Conservation (phyloP, 179 eudicot genomes). For the Gypsophila paniculata region DNA sequence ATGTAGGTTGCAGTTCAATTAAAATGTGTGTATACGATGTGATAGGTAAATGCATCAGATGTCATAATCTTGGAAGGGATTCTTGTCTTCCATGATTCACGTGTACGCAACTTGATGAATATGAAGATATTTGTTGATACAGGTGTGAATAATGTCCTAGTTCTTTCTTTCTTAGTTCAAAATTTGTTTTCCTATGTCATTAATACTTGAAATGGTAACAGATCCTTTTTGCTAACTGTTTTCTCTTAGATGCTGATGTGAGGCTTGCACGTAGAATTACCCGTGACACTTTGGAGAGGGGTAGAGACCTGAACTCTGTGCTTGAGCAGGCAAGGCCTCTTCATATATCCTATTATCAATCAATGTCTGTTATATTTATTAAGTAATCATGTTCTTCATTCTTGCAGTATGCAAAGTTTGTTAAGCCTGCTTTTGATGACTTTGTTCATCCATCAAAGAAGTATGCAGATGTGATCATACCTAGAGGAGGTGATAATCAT, state of each 20-base stretch:
- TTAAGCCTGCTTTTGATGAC: constrained; percentile 86
- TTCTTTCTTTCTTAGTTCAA: neutral
- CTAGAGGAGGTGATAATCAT: constrained; percentile 86
- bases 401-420: constrained; percentile 74
- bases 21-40: constrained; percentile 6
- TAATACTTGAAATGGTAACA: neutral
- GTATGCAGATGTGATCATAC: constrained; percentile 82
- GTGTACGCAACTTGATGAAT: constrained; percentile 71
- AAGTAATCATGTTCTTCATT: neutral
- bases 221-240: constrained; percentile 7
- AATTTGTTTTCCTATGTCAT: neutral
- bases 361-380: neutral
- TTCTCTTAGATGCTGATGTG: constrained; percentile 81
- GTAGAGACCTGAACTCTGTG: constrained; percentile 91
- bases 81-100: constrained; percentile 71
- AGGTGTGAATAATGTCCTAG: constrained; percentile 33
- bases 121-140: constrained; percentile 89
- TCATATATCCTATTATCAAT: neutral
- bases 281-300: constrained; percentile 97
- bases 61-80: constrained; percentile 86
- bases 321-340: constrained; percentile 83
- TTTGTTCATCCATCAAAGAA: constrained; percentile 79
- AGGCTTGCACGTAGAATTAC: constrained; percentile 96
- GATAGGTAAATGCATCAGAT: constrained; percentile 79
- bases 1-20: neutral